Conservation (phyloP, 306 rosid genomes). For the Cucumis hystrix region DNA sequence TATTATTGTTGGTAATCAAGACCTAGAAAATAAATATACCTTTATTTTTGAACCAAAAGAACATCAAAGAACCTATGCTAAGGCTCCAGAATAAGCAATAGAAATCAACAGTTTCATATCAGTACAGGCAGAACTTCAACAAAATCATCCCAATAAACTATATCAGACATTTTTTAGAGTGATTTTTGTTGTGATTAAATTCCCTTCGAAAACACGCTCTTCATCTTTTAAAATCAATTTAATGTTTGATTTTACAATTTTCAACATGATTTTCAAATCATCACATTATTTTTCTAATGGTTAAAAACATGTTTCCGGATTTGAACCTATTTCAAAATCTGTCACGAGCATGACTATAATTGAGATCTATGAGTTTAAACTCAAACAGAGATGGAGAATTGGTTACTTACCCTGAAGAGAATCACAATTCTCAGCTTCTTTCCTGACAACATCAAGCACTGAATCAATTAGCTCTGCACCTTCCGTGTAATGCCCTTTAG, state of each 20-base stretch:
- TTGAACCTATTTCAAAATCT: too few relatives aligned
- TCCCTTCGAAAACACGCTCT: too few relatives aligned
- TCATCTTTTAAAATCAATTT: too few relatives aligned
- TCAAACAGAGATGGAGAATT: background rate
- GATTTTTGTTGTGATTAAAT: too few relatives aligned
- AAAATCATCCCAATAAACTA: background rate
- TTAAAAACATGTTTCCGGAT: too few relatives aligned
- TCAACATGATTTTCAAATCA: too few relatives aligned
- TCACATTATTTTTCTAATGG: too few relatives aligned
- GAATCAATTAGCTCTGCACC: slow-evolving; percentile 6
- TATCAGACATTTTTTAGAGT: too few relatives aligned
- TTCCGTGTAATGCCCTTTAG: slow-evolving; percentile 1
- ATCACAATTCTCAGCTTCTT: slow-evolving; percentile 28
- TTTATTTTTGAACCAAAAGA: background rate
- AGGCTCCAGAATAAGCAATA: background rate
- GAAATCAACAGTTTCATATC: background rate
- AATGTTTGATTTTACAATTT: too few relatives aligned
- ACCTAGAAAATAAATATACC: background rate
- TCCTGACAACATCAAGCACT: slow-evolving; percentile 24
- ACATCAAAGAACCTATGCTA: background rate
- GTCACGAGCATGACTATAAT: too few relatives aligned
- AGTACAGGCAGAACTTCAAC: background rate
- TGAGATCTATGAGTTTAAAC: background rate
- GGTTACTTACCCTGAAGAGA: slow-evolving; percentile 27
- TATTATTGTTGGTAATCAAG: background rate